phyloP scores from a whole-genome alignment of 805 yeast genomes.

The Saturnispora hagleri region DNA sequence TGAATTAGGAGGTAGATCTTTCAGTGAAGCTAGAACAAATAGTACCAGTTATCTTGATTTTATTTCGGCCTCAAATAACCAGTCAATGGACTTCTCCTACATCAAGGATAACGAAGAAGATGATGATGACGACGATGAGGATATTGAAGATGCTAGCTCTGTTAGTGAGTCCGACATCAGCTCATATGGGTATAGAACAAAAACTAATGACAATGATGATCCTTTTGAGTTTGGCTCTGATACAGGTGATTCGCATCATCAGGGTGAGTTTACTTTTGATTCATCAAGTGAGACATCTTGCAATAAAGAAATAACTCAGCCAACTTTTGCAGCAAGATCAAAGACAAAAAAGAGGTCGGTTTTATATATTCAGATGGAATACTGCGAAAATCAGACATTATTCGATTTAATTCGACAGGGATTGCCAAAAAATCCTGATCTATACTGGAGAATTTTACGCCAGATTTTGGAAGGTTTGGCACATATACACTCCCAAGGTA shows the following conservation, averaged over 20 bases:
- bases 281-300: slow-evolving; percentile 10
- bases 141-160: slow-evolving; percentile 12
- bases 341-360: slow-evolving; percentile 45
- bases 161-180: slow-evolving; percentile 15
- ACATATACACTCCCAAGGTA: slow-evolving; percentile 88
- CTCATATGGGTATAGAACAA: slow-evolving; percentile 14
- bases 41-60: slow-evolving; percentile 48
- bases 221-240: slow-evolving; percentile 24
- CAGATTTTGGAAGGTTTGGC: slow-evolving; percentile 84
- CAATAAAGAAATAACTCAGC: slow-evolving; percentile 12
- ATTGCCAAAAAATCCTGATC: slow-evolving; percentile 58
- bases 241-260: slow-evolving; percentile 15
- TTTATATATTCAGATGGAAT: slow-evolving; percentile 94
- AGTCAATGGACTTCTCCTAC: slow-evolving; percentile 45
- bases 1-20: slow-evolving; percentile 14
- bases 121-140: not conserved
- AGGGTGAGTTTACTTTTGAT: slow-evolving; percentile 13
- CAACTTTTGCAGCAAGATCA: slow-evolving; percentile 6
- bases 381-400: slow-evolving; percentile 90
- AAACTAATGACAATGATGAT: slow-evolving; percentile 15
- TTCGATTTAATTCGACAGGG: slow-evolving; percentile 75
- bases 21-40: slow-evolving; percentile 22
- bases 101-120: slow-evolving; percentile 20
- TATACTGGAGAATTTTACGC: slow-evolving; percentile 83
- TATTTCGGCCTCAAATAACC: slow-evolving; percentile 53